Evolutionary conservation across 768 basidiomycete genomes (phyloP).

Genomic region (Mrakia hoshinonis): DNA sequence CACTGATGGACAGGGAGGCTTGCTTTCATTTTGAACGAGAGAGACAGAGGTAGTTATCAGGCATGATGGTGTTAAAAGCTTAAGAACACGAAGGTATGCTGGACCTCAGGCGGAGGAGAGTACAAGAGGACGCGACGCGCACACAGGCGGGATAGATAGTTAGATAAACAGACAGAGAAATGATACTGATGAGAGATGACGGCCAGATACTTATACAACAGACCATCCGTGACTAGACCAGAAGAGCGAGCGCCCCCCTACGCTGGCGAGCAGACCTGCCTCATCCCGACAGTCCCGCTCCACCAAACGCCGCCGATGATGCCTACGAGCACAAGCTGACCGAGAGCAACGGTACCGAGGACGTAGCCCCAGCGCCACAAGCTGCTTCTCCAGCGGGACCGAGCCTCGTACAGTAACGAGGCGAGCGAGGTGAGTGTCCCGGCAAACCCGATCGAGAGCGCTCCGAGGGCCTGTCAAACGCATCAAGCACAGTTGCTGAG

Average conservation of each 20-base stretch:
- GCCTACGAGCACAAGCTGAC: background rate
- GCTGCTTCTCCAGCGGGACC: background rate
- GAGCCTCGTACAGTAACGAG: conserved; percentile 13
- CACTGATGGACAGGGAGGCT: background rate
- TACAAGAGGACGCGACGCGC: too few relatives aligned
- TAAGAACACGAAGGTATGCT: too few relatives aligned
- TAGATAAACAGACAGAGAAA: too few relatives aligned
- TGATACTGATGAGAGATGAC: too few relatives aligned
- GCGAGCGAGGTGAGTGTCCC: conserved; percentile 19
- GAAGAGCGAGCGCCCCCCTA: too few relatives aligned
- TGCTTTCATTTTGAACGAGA: background rate
- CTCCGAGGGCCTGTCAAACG: conserved; percentile 12
- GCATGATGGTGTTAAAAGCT: too few relatives aligned
- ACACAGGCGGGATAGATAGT: too few relatives aligned
- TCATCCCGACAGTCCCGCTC: background rate
- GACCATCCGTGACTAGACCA: too few relatives aligned
- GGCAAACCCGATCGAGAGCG: conserved; percentile 19
- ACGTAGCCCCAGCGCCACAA: conserved; percentile 17
- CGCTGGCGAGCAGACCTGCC: too few relatives aligned
- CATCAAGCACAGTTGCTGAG: background rate
- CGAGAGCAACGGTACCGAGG: background rate
- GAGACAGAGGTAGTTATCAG: background rate
- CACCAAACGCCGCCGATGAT: conserved; percentile 18
- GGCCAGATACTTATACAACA: too few relatives aligned
- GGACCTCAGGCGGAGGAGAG: too few relatives aligned